phyloP scores from a whole-genome alignment of 2,329 filamentous ascomycete genomes.

The Paecilomyces formosus region DNA sequence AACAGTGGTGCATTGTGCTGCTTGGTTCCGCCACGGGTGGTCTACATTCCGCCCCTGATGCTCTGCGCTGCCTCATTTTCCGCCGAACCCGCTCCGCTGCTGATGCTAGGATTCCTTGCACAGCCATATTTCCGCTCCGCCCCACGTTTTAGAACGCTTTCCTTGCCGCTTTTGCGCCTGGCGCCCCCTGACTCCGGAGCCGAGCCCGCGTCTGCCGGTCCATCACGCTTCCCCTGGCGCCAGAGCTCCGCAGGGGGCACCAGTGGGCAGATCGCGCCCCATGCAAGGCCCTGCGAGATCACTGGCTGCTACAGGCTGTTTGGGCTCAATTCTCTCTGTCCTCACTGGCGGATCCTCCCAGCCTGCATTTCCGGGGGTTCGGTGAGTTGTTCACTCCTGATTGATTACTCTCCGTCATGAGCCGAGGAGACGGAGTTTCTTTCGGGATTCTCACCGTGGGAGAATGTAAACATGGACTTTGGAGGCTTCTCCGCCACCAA shows the following conservation, averaged over 20 bases:
- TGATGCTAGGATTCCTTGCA: constrained; percentile 7
- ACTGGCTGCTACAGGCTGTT: neutral
- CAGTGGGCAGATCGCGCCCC: neutral
- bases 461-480: neutral
- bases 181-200: neutral
- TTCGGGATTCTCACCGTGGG: neutral
- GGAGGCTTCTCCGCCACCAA: neutral
- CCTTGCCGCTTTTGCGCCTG: constrained; percentile 22
- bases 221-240: neutral
- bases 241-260: neutral
- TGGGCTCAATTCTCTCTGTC: neutral
- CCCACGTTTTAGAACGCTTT: constrained; percentile 16
- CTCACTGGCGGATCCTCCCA: neutral
- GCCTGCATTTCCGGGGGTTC: neutral
- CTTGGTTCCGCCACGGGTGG: neutral
- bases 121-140: constrained; percentile 23
- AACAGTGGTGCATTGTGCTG: neutral
- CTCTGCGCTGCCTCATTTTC: constrained; percentile 1
- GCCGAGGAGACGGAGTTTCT: neutral
- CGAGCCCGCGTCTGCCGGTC: neutral
- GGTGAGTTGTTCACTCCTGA: neutral
- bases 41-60: neutral
- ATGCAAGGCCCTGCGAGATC: neutral
- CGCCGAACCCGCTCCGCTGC: constrained; percentile 9
- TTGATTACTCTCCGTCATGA: neutral